Percentiles rank a stretch among this genome's conserved stretches.
phyloP scores from a whole-genome alignment of 768 basidiomycete species.

The Rhodotorula taiwanensis region DNA sequence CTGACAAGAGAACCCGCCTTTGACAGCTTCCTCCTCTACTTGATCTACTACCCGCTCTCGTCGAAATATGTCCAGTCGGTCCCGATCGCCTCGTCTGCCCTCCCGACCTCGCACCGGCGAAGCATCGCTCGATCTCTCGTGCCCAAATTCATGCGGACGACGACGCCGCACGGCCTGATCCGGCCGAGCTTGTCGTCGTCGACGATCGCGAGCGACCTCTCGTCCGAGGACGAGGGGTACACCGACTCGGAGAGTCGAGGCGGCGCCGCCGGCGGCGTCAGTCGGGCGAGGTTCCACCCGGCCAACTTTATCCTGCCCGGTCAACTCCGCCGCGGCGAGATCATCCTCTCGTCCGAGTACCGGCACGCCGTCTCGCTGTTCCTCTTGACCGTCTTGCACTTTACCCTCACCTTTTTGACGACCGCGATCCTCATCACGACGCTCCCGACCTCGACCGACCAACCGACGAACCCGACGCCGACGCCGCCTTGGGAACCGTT shows the following conservation, averaged over 20 bases:
- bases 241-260: background rate
- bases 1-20: background rate
- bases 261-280: background rate
- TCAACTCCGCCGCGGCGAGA: constrained; percentile 19
- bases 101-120: constrained; percentile 48
- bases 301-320: constrained; percentile 31
- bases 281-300: constrained; percentile 22
- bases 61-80: constrained; percentile 58
- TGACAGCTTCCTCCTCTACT: constrained; percentile 73
- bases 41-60: constrained; percentile 81
- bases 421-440: constrained; percentile 55
- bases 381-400: constrained; percentile 62
- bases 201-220: background rate
- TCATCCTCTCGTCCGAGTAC: constrained; percentile 55
- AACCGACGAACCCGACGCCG: constrained; percentile 8
- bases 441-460: constrained; percentile 32
- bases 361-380: constrained; percentile 66
- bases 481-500: background rate
- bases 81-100: constrained; percentile 71
- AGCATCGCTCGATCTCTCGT: constrained; percentile 17
- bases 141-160: constrained; percentile 23
- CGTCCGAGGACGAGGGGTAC: background rate
- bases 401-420: constrained; percentile 56
- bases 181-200: background rate
- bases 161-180: constrained; percentile 9